These are phyloP conservation scores for Trichomonas tenax DNA, from an alignment of 208 protist species.

Conservation along the genomic window DNA sequence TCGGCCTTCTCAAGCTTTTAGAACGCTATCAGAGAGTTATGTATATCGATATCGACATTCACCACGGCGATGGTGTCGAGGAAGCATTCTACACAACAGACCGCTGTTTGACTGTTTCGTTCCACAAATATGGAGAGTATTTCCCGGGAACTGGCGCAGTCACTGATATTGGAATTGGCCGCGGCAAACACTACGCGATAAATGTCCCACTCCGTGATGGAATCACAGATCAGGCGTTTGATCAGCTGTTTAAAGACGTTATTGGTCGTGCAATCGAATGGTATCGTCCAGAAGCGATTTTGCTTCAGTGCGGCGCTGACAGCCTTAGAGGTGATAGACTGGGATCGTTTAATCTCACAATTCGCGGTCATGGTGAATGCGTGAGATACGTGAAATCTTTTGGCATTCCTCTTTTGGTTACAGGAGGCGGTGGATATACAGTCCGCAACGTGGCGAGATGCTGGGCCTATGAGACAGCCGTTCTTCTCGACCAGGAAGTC, in stretches of 20 bases:
- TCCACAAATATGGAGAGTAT: too few relatives aligned
- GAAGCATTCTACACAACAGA: too few relatives aligned
- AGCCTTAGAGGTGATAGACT: constrained; percentile 58
- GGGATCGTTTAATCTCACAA: constrained; percentile 64
- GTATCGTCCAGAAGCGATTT: constrained; percentile 69
- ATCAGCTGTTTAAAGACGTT: constrained; percentile 73
- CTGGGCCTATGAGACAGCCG: constrained; percentile 83
- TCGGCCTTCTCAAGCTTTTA: constrained; percentile 67
- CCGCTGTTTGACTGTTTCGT: constrained; percentile 70
- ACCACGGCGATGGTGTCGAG: too few relatives aligned
- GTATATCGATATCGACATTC: too few relatives aligned
- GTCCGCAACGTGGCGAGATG: constrained; percentile 88
- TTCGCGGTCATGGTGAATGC: constrained; percentile 45
- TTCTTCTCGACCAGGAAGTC: constrained; percentile 28
- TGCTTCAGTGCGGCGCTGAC: constrained; percentile 92
- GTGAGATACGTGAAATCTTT: constrained; percentile 60
- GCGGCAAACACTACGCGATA: constrained; percentile 62
- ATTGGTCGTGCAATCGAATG: constrained; percentile 55
- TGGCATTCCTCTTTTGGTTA: constrained; percentile 69
- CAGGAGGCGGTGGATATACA: constrained; percentile 96
- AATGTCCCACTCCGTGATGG: constrained; percentile 58
- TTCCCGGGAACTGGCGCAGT: constrained; percentile 55
- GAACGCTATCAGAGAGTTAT: constrained; percentile 68
- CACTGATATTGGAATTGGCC: constrained; percentile 52
- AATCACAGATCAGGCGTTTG: constrained; percentile 61